Evolutionary conservation across 805 yeast species (phyloP), one percentile per base, ranked within the genome.

Genomic region (Suhomyces pyralidae): DNA sequence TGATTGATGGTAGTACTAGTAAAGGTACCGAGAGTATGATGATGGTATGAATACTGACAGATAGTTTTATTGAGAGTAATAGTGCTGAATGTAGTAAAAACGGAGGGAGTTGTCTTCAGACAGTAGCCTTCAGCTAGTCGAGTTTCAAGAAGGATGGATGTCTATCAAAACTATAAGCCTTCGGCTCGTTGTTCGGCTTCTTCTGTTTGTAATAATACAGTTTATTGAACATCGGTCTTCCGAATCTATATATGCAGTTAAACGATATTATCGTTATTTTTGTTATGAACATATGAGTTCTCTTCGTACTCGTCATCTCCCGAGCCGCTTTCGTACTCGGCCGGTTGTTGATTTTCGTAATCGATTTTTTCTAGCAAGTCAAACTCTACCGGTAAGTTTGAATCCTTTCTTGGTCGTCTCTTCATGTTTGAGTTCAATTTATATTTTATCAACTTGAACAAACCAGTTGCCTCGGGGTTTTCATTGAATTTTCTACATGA

Each of bases 351-450:
- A 8, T 10, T 12, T 14, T 43, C 48, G 26, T 44, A 19, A 26
- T 50, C 25, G 8, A 50, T 6, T 15, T 50, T 50, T 38, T 50
- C 52, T 6, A 50, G 40, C 24, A 66, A 56, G 51, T 74, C 70
- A 48, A 77, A 61, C 19, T 70, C 69, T 15, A 64, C 66, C 1
- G 83, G 82, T 51, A 81, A 64, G 60, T 81, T 81, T 15, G 83
- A 79, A 61, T 81, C 85, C 65, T 81, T 81, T 68, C 85, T 78
- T 52, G 72, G 66, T 61, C 81, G 65, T 55, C 66, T 68, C 59
- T 69, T 74, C 40, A 59, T 53, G 46, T 47, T 56, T 28, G 48
- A 55, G 45, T 56, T 59, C 47, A 55, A 53, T 32, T 51, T 57
- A n/a, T 54, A 45, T 26, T 53, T 48, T 32, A 53, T 46, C 19